A percentile compares a stretch with the other conserved stretches of the same genome.
Evolutionary conservation across 306 rosid genomes (phyloP).

Genomic region (Prosopis cineraria): DNA sequence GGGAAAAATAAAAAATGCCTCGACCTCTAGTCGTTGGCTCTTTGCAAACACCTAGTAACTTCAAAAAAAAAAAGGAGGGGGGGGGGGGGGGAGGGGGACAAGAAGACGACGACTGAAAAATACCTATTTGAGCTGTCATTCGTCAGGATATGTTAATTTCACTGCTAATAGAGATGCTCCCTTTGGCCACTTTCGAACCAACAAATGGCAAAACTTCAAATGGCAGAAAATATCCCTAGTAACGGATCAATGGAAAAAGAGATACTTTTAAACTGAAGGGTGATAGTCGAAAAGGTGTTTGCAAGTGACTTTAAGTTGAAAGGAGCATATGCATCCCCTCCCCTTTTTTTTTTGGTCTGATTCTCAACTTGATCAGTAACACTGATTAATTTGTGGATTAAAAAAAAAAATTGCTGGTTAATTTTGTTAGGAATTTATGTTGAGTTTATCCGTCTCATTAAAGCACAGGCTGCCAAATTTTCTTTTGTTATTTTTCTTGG

Average conservation of each 20-base stretch:
- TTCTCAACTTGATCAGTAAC: not conserved
- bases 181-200: not conserved
- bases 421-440: conserved; percentile 30
- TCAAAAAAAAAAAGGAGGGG: not conserved
- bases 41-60: not conserved
- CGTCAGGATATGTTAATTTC: not conserved
- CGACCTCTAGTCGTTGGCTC: not conserved
- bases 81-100: no score
- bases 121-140: not conserved
- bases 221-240: not conserved
- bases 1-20: not conserved
- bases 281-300: not conserved
- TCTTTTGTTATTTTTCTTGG: not conserved
- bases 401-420: no score
- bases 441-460: conserved; percentile 26
- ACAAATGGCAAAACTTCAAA: not conserved
- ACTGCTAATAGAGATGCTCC: not conserved
- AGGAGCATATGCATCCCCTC: not conserved
- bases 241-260: not conserved
- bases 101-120: no score
- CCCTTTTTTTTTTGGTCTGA: not conserved
- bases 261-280: not conserved
- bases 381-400: conserved; percentile 29
- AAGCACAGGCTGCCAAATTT: not conserved
- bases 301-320: not conserved